Conservation (phyloP, 495 filamentous ascomycete species). For the Lophiotrema nucula region DNA sequence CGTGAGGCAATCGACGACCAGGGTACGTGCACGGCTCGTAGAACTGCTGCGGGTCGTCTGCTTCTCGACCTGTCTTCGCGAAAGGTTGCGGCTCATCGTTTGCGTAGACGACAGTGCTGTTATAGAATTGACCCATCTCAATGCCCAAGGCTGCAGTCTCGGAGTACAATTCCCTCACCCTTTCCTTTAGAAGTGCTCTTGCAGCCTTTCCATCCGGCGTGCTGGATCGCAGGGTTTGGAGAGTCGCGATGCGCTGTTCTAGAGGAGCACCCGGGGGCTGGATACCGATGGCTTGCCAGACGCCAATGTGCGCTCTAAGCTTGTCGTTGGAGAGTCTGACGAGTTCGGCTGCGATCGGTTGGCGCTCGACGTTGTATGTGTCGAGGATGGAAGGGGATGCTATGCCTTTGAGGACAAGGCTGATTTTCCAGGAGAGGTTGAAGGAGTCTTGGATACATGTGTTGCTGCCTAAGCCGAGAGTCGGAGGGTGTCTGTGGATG, state of each 20-base stretch:
- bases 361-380: slow-evolving; percentile 52
- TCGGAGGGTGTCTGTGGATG: slow-evolving; percentile 53
- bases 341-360: slow-evolving; percentile 49
- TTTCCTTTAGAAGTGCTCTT: slow-evolving; percentile 40
- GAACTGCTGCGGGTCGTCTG: slow-evolving; percentile 36
- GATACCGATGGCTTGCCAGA: slow-evolving; percentile 51
- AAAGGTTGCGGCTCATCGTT: slow-evolving; percentile 30
- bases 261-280: slow-evolving; percentile 33
- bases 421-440: slow-evolving; percentile 59
- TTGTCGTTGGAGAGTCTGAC: slow-evolving; percentile 51
- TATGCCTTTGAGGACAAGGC: slow-evolving; percentile 43
- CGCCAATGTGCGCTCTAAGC: slow-evolving; percentile 45
- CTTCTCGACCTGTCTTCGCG: slow-evolving; percentile 1
- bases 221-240: background rate
- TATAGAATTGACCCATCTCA: slow-evolving; percentile 55
- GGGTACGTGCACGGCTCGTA: slow-evolving; percentile 50
- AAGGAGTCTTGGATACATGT: slow-evolving; percentile 56
- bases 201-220: slow-evolving; percentile 38
- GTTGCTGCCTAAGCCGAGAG: slow-evolving; percentile 53
- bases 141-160: slow-evolving; percentile 53
- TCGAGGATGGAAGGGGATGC: slow-evolving; percentile 42
- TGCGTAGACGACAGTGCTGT: slow-evolving; percentile 32
- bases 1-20: slow-evolving; percentile 53
- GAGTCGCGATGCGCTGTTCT: slow-evolving; percentile 2
- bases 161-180: slow-evolving; percentile 44